phyloP scores from a whole-genome alignment of 352 stramenopile genomes.

The Halophytophthora polymorphica region DNA sequence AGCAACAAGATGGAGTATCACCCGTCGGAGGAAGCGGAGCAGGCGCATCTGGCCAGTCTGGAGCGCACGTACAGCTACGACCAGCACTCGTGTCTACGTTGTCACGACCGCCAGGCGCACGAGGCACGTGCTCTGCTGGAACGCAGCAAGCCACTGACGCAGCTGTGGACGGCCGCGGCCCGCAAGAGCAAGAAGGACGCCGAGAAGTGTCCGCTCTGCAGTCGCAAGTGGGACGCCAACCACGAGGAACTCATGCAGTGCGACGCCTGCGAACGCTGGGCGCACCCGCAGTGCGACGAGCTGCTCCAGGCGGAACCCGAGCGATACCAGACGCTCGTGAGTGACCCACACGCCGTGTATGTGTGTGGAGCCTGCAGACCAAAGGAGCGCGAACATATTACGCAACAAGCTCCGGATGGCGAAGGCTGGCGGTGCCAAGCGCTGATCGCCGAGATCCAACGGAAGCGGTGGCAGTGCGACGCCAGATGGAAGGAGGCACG shows the following conservation, averaged over 20 bases:
- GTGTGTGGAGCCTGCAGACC: conserved; percentile 67
- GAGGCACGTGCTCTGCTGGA: conserved; percentile 44
- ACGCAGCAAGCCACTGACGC: conserved; percentile 49
- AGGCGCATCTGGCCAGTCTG: conserved; percentile 19
- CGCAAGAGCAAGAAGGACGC: conserved; percentile 54
- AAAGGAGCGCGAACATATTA: conserved; percentile 54
- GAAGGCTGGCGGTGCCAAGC: conserved; percentile 68
- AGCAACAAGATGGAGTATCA: conserved; percentile 9
- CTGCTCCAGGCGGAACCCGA: conserved; percentile 55
- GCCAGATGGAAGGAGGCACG: conserved; percentile 71
- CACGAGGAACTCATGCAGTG: conserved; percentile 87
- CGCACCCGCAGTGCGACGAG: conserved; percentile 71
- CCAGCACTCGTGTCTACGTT: conserved; percentile 52
- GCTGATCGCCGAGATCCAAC: conserved; percentile 69
- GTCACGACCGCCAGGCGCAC: conserved; percentile 46
- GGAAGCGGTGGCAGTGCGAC: conserved; percentile 53
- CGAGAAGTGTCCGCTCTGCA: conserved; percentile 79
- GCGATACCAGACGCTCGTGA: conserved; percentile 63
- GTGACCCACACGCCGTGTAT: conserved; percentile 66
- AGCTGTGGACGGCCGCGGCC: conserved; percentile 55
- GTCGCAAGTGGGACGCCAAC: conserved; percentile 59
- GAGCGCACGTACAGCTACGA: conserved; percentile 70
- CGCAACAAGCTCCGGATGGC: conserved; percentile 13
- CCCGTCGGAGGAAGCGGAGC: conserved; percentile 13
- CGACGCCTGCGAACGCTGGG: conserved; percentile 83